These are phyloP conservation scores for Aurinia saxatilis DNA, from an alignment of 345 rosid genomes.

Conservation along the genomic window DNA sequence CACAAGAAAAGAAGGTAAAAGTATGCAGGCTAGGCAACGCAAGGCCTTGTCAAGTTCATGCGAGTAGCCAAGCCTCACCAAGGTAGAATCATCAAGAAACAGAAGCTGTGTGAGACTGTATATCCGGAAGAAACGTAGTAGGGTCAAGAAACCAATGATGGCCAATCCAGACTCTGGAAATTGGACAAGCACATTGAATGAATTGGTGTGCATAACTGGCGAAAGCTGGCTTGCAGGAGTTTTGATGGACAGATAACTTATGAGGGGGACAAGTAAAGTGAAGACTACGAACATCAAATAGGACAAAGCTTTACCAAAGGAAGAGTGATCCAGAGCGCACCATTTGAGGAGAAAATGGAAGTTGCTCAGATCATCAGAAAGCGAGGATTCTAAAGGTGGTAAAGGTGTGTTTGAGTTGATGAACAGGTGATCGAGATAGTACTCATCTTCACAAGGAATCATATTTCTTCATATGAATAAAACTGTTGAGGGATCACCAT, in stretches of 20 bases:
- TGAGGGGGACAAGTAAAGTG: slow-evolving; percentile 40
- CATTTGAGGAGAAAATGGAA: slow-evolving; percentile 55
- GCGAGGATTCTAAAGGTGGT: slow-evolving; percentile 33
- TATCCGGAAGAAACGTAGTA: slow-evolving; percentile 52
- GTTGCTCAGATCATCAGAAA: slow-evolving; percentile 38
- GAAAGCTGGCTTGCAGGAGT: slow-evolving; percentile 23
- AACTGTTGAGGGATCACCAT: neutral
- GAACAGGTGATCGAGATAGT: slow-evolving; percentile 7
- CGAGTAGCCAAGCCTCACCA: slow-evolving; percentile 43
- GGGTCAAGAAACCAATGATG: slow-evolving; percentile 46
- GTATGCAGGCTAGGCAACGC: slow-evolving; percentile 55
- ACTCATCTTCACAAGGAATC: slow-evolving; percentile 15
- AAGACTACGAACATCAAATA: slow-evolving; percentile 38
- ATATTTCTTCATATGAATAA: neutral
- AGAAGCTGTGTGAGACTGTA: slow-evolving; percentile 54
- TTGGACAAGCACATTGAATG: slow-evolving; percentile 58
- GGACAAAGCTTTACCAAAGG: slow-evolving; percentile 42
- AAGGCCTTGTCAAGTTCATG: slow-evolving; percentile 52
- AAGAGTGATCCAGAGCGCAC: slow-evolving; percentile 64
- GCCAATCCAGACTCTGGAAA: slow-evolving; percentile 60
- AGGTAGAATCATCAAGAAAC: slow-evolving; percentile 55
- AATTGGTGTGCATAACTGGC: slow-evolving; percentile 24
- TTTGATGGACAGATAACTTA: slow-evolving; percentile 29
- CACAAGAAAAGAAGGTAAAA: slow-evolving; percentile 59
- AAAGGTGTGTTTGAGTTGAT: slow-evolving; percentile 20